phyloP scores from a whole-genome alignment of 306 rosid species.

The Lotus japonicus region DNA sequence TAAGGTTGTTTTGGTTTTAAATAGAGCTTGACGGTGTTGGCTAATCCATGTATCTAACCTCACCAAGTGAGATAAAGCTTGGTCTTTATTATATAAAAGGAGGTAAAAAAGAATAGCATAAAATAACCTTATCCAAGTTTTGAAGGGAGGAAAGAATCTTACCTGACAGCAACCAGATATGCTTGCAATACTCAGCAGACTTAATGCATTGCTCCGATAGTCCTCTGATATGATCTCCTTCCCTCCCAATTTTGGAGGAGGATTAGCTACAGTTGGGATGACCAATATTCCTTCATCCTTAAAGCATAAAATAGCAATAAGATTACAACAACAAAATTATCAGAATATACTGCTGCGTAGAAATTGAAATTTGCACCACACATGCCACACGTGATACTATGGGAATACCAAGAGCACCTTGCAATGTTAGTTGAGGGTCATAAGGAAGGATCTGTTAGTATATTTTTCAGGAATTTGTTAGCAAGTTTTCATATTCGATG shows the following conservation, averaged over 20 bases:
- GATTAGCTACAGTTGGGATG: slow-evolving; percentile 72
- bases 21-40: neutral
- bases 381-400: too few species aligned
- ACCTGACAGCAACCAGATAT: slow-evolving; percentile 94
- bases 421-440: neutral
- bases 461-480: neutral
- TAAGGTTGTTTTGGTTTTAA: neutral
- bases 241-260: slow-evolving; percentile 83
- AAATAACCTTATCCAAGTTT: neutral
- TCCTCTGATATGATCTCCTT: slow-evolving; percentile 67
- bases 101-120: neutral
- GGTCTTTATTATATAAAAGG: neutral
- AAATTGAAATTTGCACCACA: neutral
- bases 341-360: neutral
- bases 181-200: slow-evolving; percentile 79
- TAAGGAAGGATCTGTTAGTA: too few species aligned
- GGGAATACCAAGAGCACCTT: too few species aligned
- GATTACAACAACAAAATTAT: neutral
- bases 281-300: slow-evolving; percentile 91
- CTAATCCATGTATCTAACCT: neutral
- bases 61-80: neutral
- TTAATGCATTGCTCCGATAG: slow-evolving; percentile 45
- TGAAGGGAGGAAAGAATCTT: neutral
- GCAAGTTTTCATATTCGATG: neutral
- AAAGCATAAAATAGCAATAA: neutral